Evolutionary conservation across 2,329 filamentous ascomycete genomes (phyloP), one percentile per base, ranked within the genome.

Genomic region (Paracorniculantispora psalliotae): DNA sequence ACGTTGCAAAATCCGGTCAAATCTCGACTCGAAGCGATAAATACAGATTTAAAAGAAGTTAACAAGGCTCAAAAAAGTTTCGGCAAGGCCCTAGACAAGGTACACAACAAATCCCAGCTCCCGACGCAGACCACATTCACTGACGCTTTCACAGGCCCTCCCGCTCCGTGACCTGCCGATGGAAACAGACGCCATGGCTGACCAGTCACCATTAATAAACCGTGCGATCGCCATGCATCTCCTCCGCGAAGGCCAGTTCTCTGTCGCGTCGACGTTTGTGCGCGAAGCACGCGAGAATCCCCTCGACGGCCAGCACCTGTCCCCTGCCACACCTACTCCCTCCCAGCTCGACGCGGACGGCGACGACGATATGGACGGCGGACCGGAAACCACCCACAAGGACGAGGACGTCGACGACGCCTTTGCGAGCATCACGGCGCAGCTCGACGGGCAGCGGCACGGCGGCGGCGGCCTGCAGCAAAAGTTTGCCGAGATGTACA

Each of bases 191-290:
- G 88, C 87, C 35, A 85, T 97, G 72, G 86, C 85, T 1, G 83
- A 87, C 21, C 86, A 96, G 64, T 82, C 89, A 4, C 79, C 82
- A 17, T 80, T 97, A 13, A 91, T 97, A 69, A 96, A 97, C 74
- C 86, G 92, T 59, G 93, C 94, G 7, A 96, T 99, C 66, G 90
- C 90, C 10, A 97, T 97, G 92, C 94, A 99, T 70, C 82, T 99
- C 23, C 82, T 99, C 41, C 90, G 94, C 43, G 93, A 97, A 75
- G 94, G 94, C 51, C 90, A 96, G 69, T 99, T 99, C 72, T 82
- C 81, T 23, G 92, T 96, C 2, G 93, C 93, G 13, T 86, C 87
- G 17, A 91, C 87, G 1, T 97, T 99, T 66, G 84, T 96, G 51
- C 77, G 82, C 15, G 94, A 97, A 77, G 84, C 78, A 17, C 74